These are phyloP conservation scores for Elsinoe perseae DNA, from an alignment of 2,329 filamentous ascomycete genomes.

Conservation along the genomic window DNA sequence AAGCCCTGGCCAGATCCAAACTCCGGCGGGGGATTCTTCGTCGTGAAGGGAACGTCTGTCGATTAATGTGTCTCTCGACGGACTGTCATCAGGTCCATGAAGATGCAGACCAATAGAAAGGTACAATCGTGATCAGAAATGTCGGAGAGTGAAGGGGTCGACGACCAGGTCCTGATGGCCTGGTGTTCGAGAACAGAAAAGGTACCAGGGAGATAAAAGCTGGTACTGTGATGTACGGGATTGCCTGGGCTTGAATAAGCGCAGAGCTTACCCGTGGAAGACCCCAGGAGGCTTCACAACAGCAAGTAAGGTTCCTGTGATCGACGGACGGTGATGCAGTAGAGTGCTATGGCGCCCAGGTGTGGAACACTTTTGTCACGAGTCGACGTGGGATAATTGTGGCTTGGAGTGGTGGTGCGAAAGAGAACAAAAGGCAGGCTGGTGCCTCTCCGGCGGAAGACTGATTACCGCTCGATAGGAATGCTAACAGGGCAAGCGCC, in stretches of 20 bases:
- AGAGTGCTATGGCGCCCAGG: conserved; percentile 2
- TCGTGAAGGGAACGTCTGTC: background rate
- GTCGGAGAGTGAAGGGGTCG: conserved; percentile 11
- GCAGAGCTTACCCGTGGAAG: conserved; percentile 16
- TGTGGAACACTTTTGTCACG: conserved; percentile 5
- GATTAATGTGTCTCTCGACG: conserved; percentile 2
- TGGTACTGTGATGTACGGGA: conserved; percentile 12
- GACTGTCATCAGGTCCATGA: conserved; percentile 12
- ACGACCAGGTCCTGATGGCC: conserved; percentile 8
- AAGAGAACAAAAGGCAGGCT: background rate
- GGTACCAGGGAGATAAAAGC: conserved; percentile 11
- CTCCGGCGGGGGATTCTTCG: conserved; percentile 3
- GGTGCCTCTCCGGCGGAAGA: background rate
- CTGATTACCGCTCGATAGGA: conserved; percentile 13
- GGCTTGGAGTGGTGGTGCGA: background rate
- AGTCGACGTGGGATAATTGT: conserved; percentile 14
- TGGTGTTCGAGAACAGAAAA: conserved; percentile 14
- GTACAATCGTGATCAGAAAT: background rate
- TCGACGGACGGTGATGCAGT: conserved; percentile 15
- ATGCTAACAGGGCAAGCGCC: conserved; percentile 4
- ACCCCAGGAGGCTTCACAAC: conserved; percentile 11
- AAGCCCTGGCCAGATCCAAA: background rate
- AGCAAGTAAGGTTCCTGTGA: conserved; percentile 9
- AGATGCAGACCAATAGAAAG: background rate
- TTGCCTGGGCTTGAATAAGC: conserved; percentile 14